A percentile compares a stretch with the other conserved stretches of the same genome.
phyloP scores from a whole-genome alignment of 179 eudicot species.

The Nepenthes alata region DNA sequence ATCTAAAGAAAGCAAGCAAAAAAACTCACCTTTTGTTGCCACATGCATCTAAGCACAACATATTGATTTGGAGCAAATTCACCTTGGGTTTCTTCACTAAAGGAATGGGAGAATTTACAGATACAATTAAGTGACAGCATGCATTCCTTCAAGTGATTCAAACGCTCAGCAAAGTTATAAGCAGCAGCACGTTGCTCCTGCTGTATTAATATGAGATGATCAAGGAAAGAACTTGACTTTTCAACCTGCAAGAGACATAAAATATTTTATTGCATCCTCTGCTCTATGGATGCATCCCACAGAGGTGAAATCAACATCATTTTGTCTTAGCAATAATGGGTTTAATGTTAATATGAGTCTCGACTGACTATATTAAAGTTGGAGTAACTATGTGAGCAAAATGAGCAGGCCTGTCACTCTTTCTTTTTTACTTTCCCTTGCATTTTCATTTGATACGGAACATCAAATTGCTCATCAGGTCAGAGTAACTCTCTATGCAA shows the following conservation, averaged over 20 bases:
- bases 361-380: no score
- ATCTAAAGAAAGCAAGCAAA: not conserved
- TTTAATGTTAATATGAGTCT: no score
- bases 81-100: slow-evolving; percentile 6
- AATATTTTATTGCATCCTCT: not conserved
- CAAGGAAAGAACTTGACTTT: slow-evolving; percentile 59
- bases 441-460: no score
- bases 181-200: slow-evolving; percentile 81
- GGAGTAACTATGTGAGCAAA: no score
- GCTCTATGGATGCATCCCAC: no score
- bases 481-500: no score
- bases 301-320: no score
- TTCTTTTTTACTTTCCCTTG: no score
- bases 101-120: slow-evolving; percentile 15
- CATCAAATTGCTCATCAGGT: no score
- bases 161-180: slow-evolving; percentile 32
- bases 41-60: slow-evolving; percentile 48
- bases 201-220: slow-evolving; percentile 71
- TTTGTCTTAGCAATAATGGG: no score
- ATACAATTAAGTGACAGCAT: slow-evolving; percentile 29
- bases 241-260: slow-evolving; percentile 41
- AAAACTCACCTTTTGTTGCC: slow-evolving; percentile 77
- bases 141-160: slow-evolving; percentile 31
- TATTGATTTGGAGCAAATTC: slow-evolving; percentile 34
- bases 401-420: no score